Conservation (phyloP, 306 rosid species). For the Citrullus colocynthis region DNA sequence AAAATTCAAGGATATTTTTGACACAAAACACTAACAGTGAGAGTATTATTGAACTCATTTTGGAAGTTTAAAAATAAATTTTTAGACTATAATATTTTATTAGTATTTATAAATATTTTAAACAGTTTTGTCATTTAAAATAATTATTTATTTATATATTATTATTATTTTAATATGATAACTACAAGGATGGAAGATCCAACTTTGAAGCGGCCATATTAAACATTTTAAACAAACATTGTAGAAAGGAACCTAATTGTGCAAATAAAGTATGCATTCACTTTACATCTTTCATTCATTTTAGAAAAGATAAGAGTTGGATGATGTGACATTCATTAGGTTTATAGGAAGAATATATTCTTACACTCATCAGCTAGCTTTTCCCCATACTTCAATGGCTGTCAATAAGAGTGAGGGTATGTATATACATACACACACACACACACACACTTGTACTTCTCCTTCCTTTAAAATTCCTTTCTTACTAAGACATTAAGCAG, state of each 20-base stretch:
- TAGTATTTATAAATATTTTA: too few relatives aligned
- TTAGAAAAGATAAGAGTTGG: not conserved
- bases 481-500: not conserved
- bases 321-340: not conserved
- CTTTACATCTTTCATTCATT: not conserved
- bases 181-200: too few relatives aligned
- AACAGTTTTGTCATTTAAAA: too few relatives aligned
- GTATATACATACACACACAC: not conserved
- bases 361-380: not conserved
- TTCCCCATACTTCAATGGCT: constrained; percentile 4
- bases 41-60: too few relatives aligned
- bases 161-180: too few relatives aligned
- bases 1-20: too few relatives aligned
- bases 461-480: not conserved
- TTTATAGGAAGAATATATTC: not conserved
- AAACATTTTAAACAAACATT: too few relatives aligned
- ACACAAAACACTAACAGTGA: too few relatives aligned
- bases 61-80: too few relatives aligned
- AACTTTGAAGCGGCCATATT: too few relatives aligned
- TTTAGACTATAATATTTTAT: too few relatives aligned
- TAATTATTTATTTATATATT: too few relatives aligned
- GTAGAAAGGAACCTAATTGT: not conserved
- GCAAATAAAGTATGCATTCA: not conserved
- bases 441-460: not conserved
- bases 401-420: not conserved